A percentile compares a stretch with the other conserved stretches of the same genome.
Conservation (phyloP, 345 rosid species). For the Bruguiera sexangula region DNA sequence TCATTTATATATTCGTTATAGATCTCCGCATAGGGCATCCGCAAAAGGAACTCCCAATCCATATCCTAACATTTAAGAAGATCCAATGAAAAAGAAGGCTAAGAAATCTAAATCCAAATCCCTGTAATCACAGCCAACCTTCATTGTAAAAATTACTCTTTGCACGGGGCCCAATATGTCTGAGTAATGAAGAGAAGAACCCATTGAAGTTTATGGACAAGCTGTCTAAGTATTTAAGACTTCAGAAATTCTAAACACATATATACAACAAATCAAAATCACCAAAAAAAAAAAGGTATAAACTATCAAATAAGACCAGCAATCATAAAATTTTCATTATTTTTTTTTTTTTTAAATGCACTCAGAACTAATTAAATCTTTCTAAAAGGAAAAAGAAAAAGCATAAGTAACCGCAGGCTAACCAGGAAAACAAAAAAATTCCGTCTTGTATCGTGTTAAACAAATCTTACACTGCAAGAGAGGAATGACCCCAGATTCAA, state of each 20-base stretch:
- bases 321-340: too few species aligned
- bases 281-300: too few species aligned
- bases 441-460: slow-evolving; percentile 40
- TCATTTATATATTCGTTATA: slow-evolving; percentile 94
- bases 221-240: too few species aligned
- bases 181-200: too few species aligned
- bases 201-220: too few species aligned
- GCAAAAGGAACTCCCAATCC: slow-evolving; percentile 77
- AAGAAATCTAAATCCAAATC: not conserved
- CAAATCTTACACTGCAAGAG: slow-evolving; percentile 70
- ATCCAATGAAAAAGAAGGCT: not conserved
- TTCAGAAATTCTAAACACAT: too few species aligned
- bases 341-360: not conserved
- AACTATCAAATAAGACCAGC: too few species aligned
- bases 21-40: slow-evolving; percentile 92
- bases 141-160: too few species aligned
- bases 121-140: too few species aligned
- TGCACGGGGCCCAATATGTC: too few species aligned
- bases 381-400: not conserved
- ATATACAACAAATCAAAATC: too few species aligned
- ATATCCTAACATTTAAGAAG: slow-evolving; percentile 37
- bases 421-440: not conserved
- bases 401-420: not conserved
- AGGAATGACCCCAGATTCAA: slow-evolving; percentile 77
- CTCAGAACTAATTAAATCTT: not conserved